A percentile compares a stretch with the other conserved stretches of the same genome.
Evolutionary conservation across 495 filamentous ascomycete species (phyloP).

Genomic region (Pyronema domesticum): DNA sequence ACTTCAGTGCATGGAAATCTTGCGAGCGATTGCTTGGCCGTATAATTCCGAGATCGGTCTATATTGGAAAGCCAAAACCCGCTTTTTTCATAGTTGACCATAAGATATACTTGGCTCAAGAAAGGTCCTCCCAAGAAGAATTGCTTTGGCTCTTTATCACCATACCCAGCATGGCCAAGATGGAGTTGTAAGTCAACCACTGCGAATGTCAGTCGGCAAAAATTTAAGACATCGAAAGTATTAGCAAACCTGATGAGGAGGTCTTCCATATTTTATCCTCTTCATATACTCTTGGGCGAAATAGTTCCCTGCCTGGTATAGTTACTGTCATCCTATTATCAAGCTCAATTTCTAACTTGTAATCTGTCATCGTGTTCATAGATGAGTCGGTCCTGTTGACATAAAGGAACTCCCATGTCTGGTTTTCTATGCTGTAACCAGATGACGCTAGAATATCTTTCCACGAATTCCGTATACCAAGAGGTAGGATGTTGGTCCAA

Average conservation of each 20-base stretch:
- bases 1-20: too few relatives aligned
- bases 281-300: too few relatives aligned
- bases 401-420: conserved; percentile 17
- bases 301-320: conserved; percentile 5
- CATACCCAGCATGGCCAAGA: too few relatives aligned
- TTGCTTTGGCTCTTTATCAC: conserved; percentile 9
- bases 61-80: conserved; percentile 11
- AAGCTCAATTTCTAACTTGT: conserved; percentile 12
- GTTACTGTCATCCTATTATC: conserved; percentile 8
- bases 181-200: too few relatives aligned
- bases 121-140: conserved; percentile 20
- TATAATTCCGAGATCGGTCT: too few relatives aligned
- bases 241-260: too few relatives aligned
- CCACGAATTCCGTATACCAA: conserved; percentile 13
- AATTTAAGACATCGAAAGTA: too few relatives aligned
- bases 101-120: conserved; percentile 19
- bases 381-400: conserved; percentile 10
- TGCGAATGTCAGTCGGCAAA: too few relatives aligned
- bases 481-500: conserved; percentile 19
- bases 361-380: conserved; percentile 3
- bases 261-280: too few relatives aligned
- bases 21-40: too few relatives aligned
- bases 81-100: conserved; percentile 13
- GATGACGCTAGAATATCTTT: conserved; percentile 16
- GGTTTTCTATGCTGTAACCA: too few relatives aligned